These are phyloP conservation scores for Pseudogymnoascus sp. DNA, from an alignment of 2,329 filamentous ascomycete genomes.

Conservation along the genomic window DNA sequence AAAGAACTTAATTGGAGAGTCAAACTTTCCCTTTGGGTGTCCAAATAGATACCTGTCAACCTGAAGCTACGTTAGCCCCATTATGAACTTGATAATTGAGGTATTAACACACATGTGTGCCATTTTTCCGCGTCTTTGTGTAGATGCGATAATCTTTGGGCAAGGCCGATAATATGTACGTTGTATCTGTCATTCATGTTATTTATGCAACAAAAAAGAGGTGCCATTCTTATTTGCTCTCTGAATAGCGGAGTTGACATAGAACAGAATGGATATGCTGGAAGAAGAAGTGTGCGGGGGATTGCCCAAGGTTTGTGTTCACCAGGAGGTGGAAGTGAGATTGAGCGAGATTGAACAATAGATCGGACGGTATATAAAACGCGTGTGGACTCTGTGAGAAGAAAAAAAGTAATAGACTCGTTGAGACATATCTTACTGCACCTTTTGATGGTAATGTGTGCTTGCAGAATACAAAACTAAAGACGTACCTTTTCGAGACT, in stretches of 20 bases:
- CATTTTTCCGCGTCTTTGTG: neutral
- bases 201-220: neutral
- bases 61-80: neutral
- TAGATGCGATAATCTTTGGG: neutral
- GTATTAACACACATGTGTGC: neutral
- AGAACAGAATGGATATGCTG: neutral
- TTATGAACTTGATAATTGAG: neutral
- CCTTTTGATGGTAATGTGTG: neutral
- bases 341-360: neutral
- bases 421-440: neutral
- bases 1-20: constrained; percentile 13
- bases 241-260: neutral
- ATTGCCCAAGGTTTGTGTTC: neutral
- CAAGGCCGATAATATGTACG: neutral
- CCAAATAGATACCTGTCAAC: constrained; percentile 13
- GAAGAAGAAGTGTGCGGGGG: neutral
- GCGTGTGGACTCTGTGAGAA: neutral
- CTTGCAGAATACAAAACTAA: neutral
- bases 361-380: neutral
- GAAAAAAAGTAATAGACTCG: neutral
- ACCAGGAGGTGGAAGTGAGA: neutral
- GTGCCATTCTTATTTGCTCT: neutral
- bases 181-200: neutral
- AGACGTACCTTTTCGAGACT: neutral
- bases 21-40: constrained; percentile 10